Base-by-base conservation (phyloP, 179 eudicot genomes). In the Carnegiea gigantea region DNA sequence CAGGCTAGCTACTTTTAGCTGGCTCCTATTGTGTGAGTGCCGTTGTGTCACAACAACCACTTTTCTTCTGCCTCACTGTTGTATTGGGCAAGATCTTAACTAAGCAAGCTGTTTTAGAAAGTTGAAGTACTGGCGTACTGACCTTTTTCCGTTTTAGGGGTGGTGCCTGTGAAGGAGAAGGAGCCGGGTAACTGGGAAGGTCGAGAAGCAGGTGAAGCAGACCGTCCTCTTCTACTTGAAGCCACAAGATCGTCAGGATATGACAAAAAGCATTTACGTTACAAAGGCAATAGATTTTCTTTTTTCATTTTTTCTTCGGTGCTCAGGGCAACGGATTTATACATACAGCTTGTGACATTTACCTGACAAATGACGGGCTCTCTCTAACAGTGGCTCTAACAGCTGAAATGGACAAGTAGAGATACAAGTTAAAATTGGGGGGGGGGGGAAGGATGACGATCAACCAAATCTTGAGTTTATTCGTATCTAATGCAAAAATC, bases 151-250 rank as follows among this genome's bases (percentile, higher is more conserved):
- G 86, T 94, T 75, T 82, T 90, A 6, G 86, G 84, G 15, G 80
- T 89, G 84, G 84, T 80, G 72, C 84, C 77, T 30, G 83, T 83
- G 80, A 90, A 90, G 51, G 90, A 82, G 82, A 95, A 90, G 3
- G 89, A 89, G 57, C 83, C 90, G 33, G 89, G 88, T 84, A 81
- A 86, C 62, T 83, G 91, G 1, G 91, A 85, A 80, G 86, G 87
- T 79, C 87, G 87, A 51, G 91, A 85, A 77, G 95, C 84, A 84
- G 95, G 98, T 53, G 98, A 93, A 33, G 85, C 88, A 12, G 98
- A 90, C 33, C 85, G 89, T 78, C 88, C 93, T 89, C 92, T 92
- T 76, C 98, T 94, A 91, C 78, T 86, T 21, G 30, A 78, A 64
- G 40, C 48, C 44, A 79, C 11, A 36, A 64, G 71, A 65, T 11